Base-by-base conservation (phyloP, 208 protist genomes). In the Wallacemonas sp. region DNA sequence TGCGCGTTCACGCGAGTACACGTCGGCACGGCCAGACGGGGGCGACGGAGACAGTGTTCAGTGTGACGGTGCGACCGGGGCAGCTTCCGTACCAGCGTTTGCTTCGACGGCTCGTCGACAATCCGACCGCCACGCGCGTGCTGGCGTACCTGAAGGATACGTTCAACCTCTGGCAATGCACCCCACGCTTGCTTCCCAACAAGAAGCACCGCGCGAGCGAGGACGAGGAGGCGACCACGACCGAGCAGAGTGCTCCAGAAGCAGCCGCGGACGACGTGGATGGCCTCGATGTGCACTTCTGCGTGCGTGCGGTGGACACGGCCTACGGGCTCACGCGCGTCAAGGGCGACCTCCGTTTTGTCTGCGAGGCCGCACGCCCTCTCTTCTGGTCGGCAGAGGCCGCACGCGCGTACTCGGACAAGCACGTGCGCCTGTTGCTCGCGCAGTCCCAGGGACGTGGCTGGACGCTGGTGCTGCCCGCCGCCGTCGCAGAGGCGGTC, bases 391-490 rank as follows among this genome's bases (percentile, higher is more conserved):
- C 31, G 1, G 29, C n/a, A 42, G 36, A 49, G 7, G 31, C 29
- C 1, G 32, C 25, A 8, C 52, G 20, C 4, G 29, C 18, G 12
- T 59, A 59, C 38, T 23, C 52, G 14, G 42, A 65, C 14, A 32
- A 49, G 16, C 57, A 64, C 14, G 29, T 38, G 33, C 41, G 57
- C 12, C n/a, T 38, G 5, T 14, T 50, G 41, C 41, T 64, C 12
- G 8, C 5, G 36, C 57, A 38, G 48, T 31, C 31, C 1, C 52
- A 33, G 3, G 41, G 41, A 10, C 26, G 20, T 4, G 39, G 48
- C 22, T 93, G 87, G 81, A 77, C 70, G 2, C 33, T 93, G 32
- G 62, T 86, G 7, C 33, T 88, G 12, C 76, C 87, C 5, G 66
- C 83, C 22, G 39, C 69, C 22, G 59, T 76, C 36, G 74, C 85